These are phyloP conservation scores for Betula pendula DNA, from an alignment of 306 rosid genomes.

Conservation along the genomic window DNA sequence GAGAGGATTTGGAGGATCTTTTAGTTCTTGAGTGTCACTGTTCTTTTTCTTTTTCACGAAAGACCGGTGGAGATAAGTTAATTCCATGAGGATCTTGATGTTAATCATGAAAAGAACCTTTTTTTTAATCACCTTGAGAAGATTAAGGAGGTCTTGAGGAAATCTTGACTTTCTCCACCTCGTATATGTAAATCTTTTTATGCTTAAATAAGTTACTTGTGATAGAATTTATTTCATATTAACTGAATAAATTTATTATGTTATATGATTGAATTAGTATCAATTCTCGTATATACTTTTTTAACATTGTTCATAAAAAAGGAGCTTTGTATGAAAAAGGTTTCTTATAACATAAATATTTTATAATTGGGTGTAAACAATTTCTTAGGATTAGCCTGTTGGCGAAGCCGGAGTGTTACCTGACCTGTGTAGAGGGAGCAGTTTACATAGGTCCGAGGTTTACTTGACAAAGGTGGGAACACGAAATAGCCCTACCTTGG, in stretches of 20 bases:
- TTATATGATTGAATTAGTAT: not conserved
- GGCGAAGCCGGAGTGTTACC: too few relatives aligned
- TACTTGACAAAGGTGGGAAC: too few relatives aligned
- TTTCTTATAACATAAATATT: not conserved
- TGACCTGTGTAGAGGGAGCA: too few relatives aligned
- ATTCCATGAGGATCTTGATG: not conserved
- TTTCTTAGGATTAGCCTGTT: too few relatives aligned
- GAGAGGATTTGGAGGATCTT: not conserved
- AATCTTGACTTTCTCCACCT: constrained; percentile 1
- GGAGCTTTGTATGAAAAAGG: too few relatives aligned
- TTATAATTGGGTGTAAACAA: too few relatives aligned
- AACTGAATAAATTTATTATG: not conserved
- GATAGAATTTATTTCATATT: not conserved
- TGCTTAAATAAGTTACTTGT: not conserved
- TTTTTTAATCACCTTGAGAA: not conserved
- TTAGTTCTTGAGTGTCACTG: not conserved
- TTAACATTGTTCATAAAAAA: too few relatives aligned
- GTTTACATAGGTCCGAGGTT: too few relatives aligned
- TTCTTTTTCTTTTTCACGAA: not conserved
- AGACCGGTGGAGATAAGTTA: not conserved
- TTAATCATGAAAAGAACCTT: not conserved
- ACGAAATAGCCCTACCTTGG: too few relatives aligned
- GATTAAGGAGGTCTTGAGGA: not conserved
- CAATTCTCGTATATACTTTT: too few relatives aligned
- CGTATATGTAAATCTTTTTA: not conserved